phyloP scores from a whole-genome alignment of 225 moss, liverwort and hornwort genomes.

The Takakia lepidozioides region DNA sequence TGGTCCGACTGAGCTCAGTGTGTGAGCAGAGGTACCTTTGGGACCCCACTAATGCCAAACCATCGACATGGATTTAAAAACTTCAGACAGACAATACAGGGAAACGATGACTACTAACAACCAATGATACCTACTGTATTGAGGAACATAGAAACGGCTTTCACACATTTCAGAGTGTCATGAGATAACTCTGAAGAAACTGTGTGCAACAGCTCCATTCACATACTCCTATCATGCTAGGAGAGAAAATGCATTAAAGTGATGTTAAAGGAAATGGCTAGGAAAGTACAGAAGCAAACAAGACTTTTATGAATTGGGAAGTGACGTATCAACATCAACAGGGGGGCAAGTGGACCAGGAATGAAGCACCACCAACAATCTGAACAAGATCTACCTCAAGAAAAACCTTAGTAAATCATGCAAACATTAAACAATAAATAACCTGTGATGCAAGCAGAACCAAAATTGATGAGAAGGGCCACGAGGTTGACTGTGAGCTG shows the following conservation, averaged over 20 bases:
- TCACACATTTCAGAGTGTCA: not conserved
- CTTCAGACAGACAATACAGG: not conserved
- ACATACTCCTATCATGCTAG: too few species aligned
- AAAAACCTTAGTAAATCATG: not conserved
- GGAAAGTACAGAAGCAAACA: slow-evolving; percentile 1
- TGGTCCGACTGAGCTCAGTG: not conserved
- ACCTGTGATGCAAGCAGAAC: slow-evolving; percentile 17
- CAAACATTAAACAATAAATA: too few species aligned
- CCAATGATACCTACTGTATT: not conserved
- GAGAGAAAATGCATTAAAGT: too few species aligned
- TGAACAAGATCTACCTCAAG: not conserved
- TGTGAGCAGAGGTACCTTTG: too few species aligned
- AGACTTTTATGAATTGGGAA: not conserved
- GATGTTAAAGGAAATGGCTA: too few species aligned
- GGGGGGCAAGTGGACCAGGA: not conserved
- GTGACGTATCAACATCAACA: not conserved
- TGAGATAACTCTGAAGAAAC: too few species aligned
- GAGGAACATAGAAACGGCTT: not conserved
- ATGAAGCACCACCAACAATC: not conserved
- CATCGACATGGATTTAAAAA: not conserved
- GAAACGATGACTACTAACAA: not conserved
- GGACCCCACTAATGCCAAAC: too few species aligned
- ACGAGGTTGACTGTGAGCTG: slow-evolving; percentile 17
- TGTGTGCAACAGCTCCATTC: too few species aligned
- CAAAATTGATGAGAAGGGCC: slow-evolving; percentile 15